A percentile compares a stretch with the other conserved stretches of the same genome.
phyloP scores from a whole-genome alignment of 148 eudicot species.

The Polygonum aviculare region DNA sequence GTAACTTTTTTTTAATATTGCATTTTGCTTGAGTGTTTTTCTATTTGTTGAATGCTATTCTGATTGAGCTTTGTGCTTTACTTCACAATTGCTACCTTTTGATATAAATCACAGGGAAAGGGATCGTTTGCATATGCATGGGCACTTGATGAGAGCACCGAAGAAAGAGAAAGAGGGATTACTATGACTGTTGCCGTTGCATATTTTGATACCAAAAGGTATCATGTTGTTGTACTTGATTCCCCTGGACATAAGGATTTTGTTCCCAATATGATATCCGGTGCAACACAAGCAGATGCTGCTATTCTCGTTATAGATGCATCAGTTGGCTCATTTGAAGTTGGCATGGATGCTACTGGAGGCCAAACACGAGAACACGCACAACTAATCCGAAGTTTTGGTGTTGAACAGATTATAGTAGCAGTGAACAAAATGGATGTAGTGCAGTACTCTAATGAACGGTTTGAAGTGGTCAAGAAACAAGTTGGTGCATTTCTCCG shows the following conservation, averaged over 20 bases:
- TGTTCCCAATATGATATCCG: slow-evolving; percentile 98
- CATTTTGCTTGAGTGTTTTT: background rate
- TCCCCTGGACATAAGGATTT: slow-evolving; percentile 98
- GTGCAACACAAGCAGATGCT: slow-evolving; percentile 98
- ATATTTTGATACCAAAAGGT: slow-evolving; percentile 72
- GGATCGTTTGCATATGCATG: slow-evolving; percentile 98
- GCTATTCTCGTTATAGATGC: slow-evolving; percentile 93
- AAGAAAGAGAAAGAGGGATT: slow-evolving; percentile 97
- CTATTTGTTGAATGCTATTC: background rate
- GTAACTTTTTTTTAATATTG: slow-evolving; percentile 18
- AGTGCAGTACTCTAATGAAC: slow-evolving; percentile 75
- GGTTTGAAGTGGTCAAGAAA: slow-evolving; percentile 63
- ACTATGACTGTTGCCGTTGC: slow-evolving; percentile 99
- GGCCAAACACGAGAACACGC: slow-evolving; percentile 98
- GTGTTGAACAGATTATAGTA: slow-evolving; percentile 84
- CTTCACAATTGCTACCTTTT: background rate
- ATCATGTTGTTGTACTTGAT: slow-evolving; percentile 83
- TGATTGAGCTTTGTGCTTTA: background rate
- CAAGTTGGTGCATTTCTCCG: slow-evolving; percentile 89
- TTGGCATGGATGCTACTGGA: slow-evolving; percentile 66
- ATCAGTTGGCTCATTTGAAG: slow-evolving; percentile 82
- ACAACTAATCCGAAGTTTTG: slow-evolving; percentile 91
- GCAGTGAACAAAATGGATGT: slow-evolving; percentile 90
- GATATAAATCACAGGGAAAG: slow-evolving; percentile 54
- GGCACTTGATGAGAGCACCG: slow-evolving; percentile 94